Evolutionary conservation across 1,284 basidiomycete species (phyloP).

Genomic region (Austroboletus novae-zelandiae): DNA sequence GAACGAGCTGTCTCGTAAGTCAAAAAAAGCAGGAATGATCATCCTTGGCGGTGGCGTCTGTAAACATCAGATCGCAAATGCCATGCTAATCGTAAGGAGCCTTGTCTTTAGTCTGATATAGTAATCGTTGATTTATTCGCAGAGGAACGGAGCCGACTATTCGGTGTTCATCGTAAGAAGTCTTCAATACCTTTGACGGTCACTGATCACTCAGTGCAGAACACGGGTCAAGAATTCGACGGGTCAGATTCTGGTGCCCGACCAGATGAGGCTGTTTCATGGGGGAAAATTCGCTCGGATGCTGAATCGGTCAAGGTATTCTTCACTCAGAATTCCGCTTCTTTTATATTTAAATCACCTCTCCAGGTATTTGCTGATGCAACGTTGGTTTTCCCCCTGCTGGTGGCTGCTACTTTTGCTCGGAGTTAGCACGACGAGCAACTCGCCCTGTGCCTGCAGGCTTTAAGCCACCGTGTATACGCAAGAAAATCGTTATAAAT

Average conservation of each 20-base stretch:
- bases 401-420: slow-evolving; percentile 87
- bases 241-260: slow-evolving; percentile 96
- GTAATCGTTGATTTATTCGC: slow-evolving; percentile 10
- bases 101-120: background rate
- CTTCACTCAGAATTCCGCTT: background rate
- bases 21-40: slow-evolving; percentile 97
- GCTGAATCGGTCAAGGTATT: slow-evolving; percentile 89
- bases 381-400: slow-evolving; percentile 86
- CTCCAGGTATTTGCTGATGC: slow-evolving; percentile 72
- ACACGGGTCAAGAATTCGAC: slow-evolving; percentile 99
- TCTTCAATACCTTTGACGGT: background rate
- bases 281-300: slow-evolving; percentile 95
- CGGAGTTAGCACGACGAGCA: slow-evolving; percentile 36
- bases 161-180: slow-evolving; percentile 87
- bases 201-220: slow-evolving; percentile 44
- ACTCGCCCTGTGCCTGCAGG: background rate
- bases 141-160: slow-evolving; percentile 98
- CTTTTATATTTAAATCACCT: slow-evolving; percentile 1
- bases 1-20: slow-evolving; percentile 88
- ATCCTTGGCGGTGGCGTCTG: slow-evolving; percentile 98
- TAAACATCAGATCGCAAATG: slow-evolving; percentile 99
- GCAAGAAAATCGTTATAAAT: slow-evolving; percentile 9
- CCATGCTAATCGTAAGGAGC: slow-evolving; percentile 89
- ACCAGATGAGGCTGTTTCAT: slow-evolving; percentile 98
- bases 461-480: background rate